phyloP scores from a whole-genome alignment of 2,329 filamentous ascomycete species.

The Aspergillus pseudonomiae region DNA sequence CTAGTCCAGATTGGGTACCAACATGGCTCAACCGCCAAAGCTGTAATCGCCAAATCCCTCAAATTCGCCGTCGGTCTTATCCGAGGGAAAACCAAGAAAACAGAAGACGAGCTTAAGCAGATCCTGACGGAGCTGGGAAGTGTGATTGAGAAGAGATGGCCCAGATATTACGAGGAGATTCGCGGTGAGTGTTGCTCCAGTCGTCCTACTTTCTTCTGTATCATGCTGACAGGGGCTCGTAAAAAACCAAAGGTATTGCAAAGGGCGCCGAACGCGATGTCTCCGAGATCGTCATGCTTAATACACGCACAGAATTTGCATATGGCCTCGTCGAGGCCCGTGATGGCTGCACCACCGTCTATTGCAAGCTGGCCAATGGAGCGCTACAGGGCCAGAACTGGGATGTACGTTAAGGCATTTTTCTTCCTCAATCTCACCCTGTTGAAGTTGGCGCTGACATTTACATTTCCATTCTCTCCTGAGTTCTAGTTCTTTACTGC shows the following conservation, averaged over 20 bases:
- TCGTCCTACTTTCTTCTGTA: background rate
- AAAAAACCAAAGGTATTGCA: background rate
- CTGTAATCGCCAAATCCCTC: background rate
- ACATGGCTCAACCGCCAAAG: background rate
- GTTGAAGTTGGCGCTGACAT: background rate
- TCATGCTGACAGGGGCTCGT: background rate
- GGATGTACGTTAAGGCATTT: background rate
- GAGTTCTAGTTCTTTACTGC: background rate
- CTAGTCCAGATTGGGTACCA: background rate
- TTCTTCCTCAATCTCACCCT: background rate
- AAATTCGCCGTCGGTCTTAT: background rate
- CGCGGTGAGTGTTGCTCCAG: background rate
- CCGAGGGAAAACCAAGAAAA: background rate
- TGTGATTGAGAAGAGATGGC: background rate
- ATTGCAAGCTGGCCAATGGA: background rate
- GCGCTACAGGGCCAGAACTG: background rate
- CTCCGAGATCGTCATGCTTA: background rate
- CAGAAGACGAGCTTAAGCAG: background rate
- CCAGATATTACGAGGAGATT: background rate
- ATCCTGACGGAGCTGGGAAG: background rate
- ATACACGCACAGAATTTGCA: background rate
- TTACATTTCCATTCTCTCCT: background rate
- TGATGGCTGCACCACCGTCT: background rate
- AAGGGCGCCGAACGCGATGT: background rate
- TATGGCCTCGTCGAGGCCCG: background rate